Conservation (phyloP, 2,329 filamentous ascomycete genomes). For the Lachnellula hyalina region DNA sequence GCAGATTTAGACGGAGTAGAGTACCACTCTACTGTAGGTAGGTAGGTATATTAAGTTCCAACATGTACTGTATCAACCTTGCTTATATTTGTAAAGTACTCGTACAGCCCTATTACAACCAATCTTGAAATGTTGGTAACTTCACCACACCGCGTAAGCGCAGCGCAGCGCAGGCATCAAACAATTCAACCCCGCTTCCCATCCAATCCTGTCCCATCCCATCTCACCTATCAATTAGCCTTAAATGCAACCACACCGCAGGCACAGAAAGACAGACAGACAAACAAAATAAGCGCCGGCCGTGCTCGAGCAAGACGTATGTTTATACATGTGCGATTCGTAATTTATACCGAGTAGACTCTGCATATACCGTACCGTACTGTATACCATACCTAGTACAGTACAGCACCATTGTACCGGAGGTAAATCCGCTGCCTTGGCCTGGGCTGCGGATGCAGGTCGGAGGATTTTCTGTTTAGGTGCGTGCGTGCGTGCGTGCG, state of each 20-base stretch:
- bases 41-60: too few relatives aligned
- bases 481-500: background rate
- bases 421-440: background rate
- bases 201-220: background rate
- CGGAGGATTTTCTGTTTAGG: constrained; percentile 12
- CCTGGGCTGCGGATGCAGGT: background rate
- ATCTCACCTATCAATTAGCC: background rate
- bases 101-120: too few relatives aligned
- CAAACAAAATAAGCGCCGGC: background rate
- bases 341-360: background rate
- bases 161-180: too few relatives aligned
- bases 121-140: too few relatives aligned
- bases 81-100: too few relatives aligned
- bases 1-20: too few relatives aligned
- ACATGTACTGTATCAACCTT: too few relatives aligned
- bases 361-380: background rate
- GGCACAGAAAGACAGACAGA: too few relatives aligned
- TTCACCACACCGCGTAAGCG: too few relatives aligned
- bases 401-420: background rate
- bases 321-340: background rate
- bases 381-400: background rate
- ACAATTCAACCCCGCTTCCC: too few relatives aligned
- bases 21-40: too few relatives aligned
- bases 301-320: background rate
- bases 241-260: background rate